These are phyloP conservation scores for Turritis glabra DNA, from an alignment of 345 rosid species.

Conservation along the genomic window DNA sequence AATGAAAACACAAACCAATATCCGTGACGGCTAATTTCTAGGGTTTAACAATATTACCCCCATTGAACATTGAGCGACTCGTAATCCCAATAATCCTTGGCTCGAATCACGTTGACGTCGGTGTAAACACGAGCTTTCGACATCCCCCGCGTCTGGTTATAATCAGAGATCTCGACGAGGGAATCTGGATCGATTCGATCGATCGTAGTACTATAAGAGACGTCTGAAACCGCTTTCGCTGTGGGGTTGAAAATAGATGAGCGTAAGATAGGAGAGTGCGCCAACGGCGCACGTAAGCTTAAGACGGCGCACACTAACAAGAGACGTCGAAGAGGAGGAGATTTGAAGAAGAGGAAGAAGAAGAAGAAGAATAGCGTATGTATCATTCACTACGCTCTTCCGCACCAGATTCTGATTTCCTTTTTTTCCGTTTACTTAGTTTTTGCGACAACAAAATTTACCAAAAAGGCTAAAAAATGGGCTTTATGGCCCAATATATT, in stretches of 20 bases:
- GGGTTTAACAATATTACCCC: conserved; percentile 55
- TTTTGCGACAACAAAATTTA: conserved; percentile 7
- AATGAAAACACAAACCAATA: not conserved
- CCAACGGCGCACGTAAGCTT: conserved; percentile 52
- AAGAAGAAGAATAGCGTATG: conserved; percentile 18
- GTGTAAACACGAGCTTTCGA: conserved; percentile 88
- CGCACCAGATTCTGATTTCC: conserved; percentile 17
- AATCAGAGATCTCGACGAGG: conserved; percentile 42
- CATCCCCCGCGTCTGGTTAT: conserved; percentile 46
- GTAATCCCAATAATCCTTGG: conserved; percentile 97
- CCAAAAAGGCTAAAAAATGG: conserved; percentile 1
- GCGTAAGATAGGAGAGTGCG: conserved; percentile 51
- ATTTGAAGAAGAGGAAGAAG: conserved; percentile 14
- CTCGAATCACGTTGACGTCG: conserved; percentile 79
- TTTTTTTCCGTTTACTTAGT: not conserved
- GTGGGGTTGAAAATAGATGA: not conserved
- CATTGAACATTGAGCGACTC: conserved; percentile 76
- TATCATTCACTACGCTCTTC: conserved; percentile 36
- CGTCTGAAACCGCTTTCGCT: not conserved
- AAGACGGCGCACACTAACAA: conserved; percentile 53
- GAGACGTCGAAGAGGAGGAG: conserved; percentile 34
- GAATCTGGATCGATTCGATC: conserved; percentile 23
- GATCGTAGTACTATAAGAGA: conserved; percentile 18
- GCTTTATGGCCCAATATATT: not conserved
- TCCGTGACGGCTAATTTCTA: not conserved